These are phyloP conservation scores for Zygoascus tannicola DNA, from an alignment of 805 yeast genomes.

Conservation along the genomic window DNA sequence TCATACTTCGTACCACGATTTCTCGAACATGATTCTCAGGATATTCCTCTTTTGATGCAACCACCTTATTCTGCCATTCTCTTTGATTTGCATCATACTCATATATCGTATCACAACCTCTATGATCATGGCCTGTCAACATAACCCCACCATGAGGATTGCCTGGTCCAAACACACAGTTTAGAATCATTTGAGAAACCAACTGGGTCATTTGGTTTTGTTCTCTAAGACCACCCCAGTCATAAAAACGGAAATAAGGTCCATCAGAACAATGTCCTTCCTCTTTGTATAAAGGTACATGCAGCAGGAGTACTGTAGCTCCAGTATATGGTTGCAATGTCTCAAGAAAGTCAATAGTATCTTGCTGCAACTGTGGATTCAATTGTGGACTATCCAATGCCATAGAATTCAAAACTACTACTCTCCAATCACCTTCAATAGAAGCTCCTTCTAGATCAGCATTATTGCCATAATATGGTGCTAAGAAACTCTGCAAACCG, in stretches of 20 bases:
- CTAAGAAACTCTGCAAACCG: neutral
- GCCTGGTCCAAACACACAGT: constrained; percentile 56
- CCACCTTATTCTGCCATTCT: constrained; percentile 5
- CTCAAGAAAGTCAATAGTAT: constrained; percentile 66
- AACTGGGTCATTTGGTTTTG: constrained; percentile 76
- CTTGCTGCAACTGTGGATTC: constrained; percentile 57
- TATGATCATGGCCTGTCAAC: constrained; percentile 93
- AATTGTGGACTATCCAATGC: constrained; percentile 85
- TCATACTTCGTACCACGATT: constrained; percentile 81
- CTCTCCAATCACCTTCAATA: constrained; percentile 53
- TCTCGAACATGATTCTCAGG: constrained; percentile 42
- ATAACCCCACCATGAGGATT: constrained; percentile 54
- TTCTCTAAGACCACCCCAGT: constrained; percentile 59
- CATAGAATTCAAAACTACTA: constrained; percentile 79
- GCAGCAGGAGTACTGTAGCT: constrained; percentile 74
- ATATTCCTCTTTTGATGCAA: constrained; percentile 17
- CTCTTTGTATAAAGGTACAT: constrained; percentile 77
- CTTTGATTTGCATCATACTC: constrained; percentile 25
- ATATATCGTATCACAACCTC: constrained; percentile 75
- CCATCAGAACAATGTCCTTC: constrained; percentile 85
- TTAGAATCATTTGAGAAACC: constrained; percentile 56
- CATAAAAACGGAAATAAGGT: constrained; percentile 58
- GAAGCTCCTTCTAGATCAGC: neutral
- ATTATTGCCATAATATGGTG: neutral
- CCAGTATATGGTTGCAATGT: constrained; percentile 58